phyloP scores from a whole-genome alignment of 78 protist genomes.

The Pelomyxa schiedti region DNA sequence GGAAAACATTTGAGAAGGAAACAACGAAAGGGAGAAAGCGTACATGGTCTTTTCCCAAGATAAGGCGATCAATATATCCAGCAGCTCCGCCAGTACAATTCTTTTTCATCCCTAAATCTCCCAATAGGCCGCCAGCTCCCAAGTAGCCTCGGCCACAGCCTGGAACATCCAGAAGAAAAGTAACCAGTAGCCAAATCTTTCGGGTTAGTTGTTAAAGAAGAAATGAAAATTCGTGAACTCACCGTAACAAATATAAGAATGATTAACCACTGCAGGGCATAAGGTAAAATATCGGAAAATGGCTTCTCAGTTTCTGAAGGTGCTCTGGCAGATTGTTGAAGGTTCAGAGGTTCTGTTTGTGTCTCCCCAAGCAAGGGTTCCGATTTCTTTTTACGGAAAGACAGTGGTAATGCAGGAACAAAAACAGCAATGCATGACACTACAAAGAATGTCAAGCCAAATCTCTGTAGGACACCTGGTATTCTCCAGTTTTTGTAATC shows the following conservation, averaged over 20 bases:
- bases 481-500: conserved; percentile 44
- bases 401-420: too few relatives aligned
- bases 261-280: too few relatives aligned
- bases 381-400: too few relatives aligned
- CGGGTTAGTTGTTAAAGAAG: neutral
- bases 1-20: too few relatives aligned
- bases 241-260: too few relatives aligned
- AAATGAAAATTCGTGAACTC: too few relatives aligned
- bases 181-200: conserved; percentile 20
- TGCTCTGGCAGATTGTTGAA: too few relatives aligned
- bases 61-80: conserved; percentile 19
- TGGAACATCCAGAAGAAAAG: conserved; percentile 33
- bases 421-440: too few relatives aligned
- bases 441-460: conserved; percentile 47
- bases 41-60: conserved; percentile 34
- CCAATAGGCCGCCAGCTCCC: conserved; percentile 57
- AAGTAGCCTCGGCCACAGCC: conserved; percentile 58
- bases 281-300: too few relatives aligned
- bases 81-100: conserved; percentile 71
- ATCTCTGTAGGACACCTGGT: conserved; percentile 65
- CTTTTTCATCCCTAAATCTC: neutral
- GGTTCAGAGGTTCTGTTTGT: too few relatives aligned
- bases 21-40: neutral
- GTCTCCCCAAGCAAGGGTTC: too few relatives aligned
- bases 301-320: too few relatives aligned